phyloP scores from a whole-genome alignment of 2,329 filamentous ascomycete species.

The Simplicillium aogashimaense region DNA sequence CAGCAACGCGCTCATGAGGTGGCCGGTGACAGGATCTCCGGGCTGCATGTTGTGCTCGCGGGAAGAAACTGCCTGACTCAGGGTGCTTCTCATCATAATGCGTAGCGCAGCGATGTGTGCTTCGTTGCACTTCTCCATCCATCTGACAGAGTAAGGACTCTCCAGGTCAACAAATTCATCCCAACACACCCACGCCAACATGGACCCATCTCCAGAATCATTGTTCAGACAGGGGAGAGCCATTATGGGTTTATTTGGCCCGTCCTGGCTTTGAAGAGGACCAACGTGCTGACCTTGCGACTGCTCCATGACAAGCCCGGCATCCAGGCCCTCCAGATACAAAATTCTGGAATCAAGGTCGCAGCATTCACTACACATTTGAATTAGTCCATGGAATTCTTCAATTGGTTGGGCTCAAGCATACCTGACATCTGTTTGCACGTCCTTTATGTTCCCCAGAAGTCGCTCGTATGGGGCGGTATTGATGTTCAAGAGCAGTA shows the following conservation, averaged over 20 bases:
- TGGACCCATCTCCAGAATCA: constrained; percentile 5
- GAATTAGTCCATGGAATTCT: too few relatives aligned
- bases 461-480: constrained; percentile 6
- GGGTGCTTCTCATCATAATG: constrained; percentile 9
- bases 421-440: constrained; percentile 5
- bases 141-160: constrained; percentile 7
- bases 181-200: constrained; percentile 11
- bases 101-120: constrained; percentile 9
- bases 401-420: too few relatives aligned
- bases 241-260: constrained; percentile 8
- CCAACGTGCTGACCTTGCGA: constrained; percentile 8
- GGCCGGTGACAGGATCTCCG: constrained; percentile 6
- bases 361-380: constrained; percentile 5
- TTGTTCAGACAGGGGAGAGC: constrained; percentile 8
- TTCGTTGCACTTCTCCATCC: constrained; percentile 12
- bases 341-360: constrained; percentile 10
- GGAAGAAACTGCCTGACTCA: constrained; percentile 8
- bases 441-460: constrained; percentile 3
- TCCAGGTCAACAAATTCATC: constrained; percentile 11
- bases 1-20: constrained; percentile 10
- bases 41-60: constrained; percentile 7
- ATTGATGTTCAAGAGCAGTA: constrained; percentile 11
- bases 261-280: constrained; percentile 6
- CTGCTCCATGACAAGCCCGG: constrained; percentile 10
- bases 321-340: constrained; percentile 9